Percentiles rank a stretch among this genome's conserved stretches.
phyloP scores from a whole-genome alignment of 2,329 filamentous ascomycete genomes.

The Penicillium sp. region DNA sequence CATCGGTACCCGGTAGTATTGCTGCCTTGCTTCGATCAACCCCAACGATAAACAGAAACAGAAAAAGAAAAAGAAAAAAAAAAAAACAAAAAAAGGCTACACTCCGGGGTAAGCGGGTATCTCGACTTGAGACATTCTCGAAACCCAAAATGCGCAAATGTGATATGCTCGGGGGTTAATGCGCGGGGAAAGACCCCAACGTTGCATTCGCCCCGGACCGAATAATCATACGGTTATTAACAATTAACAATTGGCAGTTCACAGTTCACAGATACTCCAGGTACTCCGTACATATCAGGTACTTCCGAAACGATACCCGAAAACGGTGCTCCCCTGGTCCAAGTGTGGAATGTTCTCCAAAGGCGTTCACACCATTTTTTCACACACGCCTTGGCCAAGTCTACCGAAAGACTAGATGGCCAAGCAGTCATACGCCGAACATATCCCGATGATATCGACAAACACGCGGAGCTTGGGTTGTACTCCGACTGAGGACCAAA shows the following conservation, averaged over 20 bases:
- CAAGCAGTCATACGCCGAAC: neutral
- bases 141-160: constrained; percentile 4
- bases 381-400: too few species aligned
- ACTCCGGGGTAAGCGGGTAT: constrained; percentile 15
- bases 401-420: too few species aligned
- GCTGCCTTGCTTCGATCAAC: too few species aligned
- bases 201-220: constrained; percentile 14
- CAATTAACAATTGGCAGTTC: neutral
- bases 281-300: neutral
- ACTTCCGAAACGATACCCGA: too few species aligned
- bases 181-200: constrained; percentile 17
- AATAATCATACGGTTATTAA: neutral
- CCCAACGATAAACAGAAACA: too few species aligned
- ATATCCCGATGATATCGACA: neutral
- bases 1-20: too few species aligned
- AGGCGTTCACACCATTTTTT: too few species aligned
- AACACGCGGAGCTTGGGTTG: neutral
- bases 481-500: neutral
- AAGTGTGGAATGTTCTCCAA: neutral
- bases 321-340: too few species aligned
- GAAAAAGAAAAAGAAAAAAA: neutral
- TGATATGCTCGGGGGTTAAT: neutral
- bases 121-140: constrained; percentile 1
- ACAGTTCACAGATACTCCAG: neutral
- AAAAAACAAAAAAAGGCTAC: neutral